Base-by-base conservation (phyloP, 345 rosid species). In the Salix caprea region DNA sequence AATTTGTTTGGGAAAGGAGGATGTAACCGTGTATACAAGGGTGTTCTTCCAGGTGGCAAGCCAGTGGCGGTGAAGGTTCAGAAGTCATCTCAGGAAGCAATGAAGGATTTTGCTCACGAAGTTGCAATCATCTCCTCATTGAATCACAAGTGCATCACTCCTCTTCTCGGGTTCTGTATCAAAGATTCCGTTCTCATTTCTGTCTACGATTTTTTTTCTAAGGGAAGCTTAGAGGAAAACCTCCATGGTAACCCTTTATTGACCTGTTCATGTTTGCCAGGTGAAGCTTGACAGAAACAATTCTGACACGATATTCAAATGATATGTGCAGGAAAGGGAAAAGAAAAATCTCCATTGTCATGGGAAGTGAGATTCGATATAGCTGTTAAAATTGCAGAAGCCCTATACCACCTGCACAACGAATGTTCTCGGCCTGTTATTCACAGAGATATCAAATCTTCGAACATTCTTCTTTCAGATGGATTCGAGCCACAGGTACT, bases 361-460 rank as follows among this genome's bases (percentile, higher is more conserved):
- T 96, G 99, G 99, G 87, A 86, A 75, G 78, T 76, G 54, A 87
- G 98, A 77, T 89, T 83, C 67, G 81, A 80, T 18, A 69, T 96
- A 72, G 96, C 96, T 56, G 72, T 86, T 16, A 90, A 87, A 60
- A 84, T 93, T 50, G 96, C 91, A 1, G 97, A 92, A 79, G 96
- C 97, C 58, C 83, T 96, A 74, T 75, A 86, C 78, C 87, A 90
- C 84, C 80, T 96, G 8, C 98, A 96, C 77, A 87, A 77, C 16
- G 88, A 87, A 81, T 84, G 86, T 84, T 80, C 92, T 65, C 88
- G 71, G 68, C 94, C 94, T 9, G 91, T 93, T n/a, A 90, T 96
- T 73, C 99, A 96, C 28, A 87, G 98, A 74, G 99, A 96, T 80
- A 86, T 93, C 81, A 96, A 96, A 82, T 90, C 97, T 68, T 91